These are phyloP conservation scores for Mucor ambiguus DNA, from an alignment of 371 early-diverging fungal species.

Conservation along the genomic window DNA sequence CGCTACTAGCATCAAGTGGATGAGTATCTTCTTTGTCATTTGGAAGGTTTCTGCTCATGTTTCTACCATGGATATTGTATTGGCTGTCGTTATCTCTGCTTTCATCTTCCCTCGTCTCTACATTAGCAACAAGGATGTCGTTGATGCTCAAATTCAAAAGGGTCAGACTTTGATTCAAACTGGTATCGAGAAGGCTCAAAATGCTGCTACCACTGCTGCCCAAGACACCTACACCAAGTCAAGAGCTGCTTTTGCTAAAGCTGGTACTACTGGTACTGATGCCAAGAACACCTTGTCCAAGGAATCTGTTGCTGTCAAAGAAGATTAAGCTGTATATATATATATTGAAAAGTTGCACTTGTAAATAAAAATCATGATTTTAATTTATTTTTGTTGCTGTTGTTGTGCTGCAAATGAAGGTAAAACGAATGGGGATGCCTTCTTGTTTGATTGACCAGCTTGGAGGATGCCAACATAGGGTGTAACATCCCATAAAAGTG, in stretches of 20 bases:
- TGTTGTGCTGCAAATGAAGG: constrained; percentile 18
- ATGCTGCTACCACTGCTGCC: constrained; percentile 20
- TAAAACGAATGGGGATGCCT: constrained; percentile 12
- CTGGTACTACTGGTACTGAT: constrained; percentile 39
- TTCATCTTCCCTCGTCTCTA: constrained; percentile 38
- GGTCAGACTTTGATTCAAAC: constrained; percentile 32
- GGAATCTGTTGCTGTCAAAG: constrained; percentile 21
- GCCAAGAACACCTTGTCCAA: constrained; percentile 33
- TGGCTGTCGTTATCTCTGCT: constrained; percentile 21
- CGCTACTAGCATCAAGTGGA: constrained; percentile 43
- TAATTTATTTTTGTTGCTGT: background rate
- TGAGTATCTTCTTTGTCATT: constrained; percentile 36
- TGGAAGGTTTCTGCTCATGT: constrained; percentile 46
- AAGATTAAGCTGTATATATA: constrained; percentile 19
- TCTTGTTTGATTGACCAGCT: constrained; percentile 39
- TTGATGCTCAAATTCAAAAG: constrained; percentile 43
- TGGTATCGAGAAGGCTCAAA: constrained; percentile 24
- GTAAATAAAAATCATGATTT: background rate
- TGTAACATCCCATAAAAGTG: constrained; percentile 87
- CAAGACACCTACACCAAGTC: constrained; percentile 29
- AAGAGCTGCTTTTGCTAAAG: constrained; percentile 25
- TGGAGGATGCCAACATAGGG: constrained; percentile 85
- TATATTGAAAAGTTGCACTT: background rate
- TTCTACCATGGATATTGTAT: constrained; percentile 35
- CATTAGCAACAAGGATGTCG: constrained; percentile 32